These are phyloP conservation scores for Ophiostoma novo-ulmi DNA, from an alignment of 2,329 filamentous ascomycete species.

Conservation along the genomic window DNA sequence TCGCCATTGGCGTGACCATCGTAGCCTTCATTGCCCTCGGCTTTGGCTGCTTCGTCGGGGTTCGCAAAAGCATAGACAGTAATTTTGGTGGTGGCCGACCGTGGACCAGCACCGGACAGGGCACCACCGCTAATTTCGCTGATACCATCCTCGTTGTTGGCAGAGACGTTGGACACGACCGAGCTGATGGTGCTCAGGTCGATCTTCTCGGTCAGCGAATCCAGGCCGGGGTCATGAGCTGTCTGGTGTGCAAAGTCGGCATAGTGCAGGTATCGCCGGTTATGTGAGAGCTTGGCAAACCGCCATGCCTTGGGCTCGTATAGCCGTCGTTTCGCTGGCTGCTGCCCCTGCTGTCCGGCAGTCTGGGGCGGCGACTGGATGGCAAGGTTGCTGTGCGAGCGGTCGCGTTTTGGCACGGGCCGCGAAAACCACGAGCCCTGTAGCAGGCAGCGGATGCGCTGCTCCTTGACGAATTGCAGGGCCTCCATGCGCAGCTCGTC, in stretches of 20 bases:
- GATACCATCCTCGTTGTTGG: conserved; percentile 49
- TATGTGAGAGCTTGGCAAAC: conserved; percentile 84
- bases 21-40: conserved; percentile 25
- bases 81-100: conserved; percentile 70
- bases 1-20: conserved; percentile 30
- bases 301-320: conserved; percentile 61
- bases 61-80: conserved; percentile 73
- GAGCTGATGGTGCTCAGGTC: conserved; percentile 85
- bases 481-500: conserved; percentile 89
- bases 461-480: conserved; percentile 93
- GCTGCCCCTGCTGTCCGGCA: conserved; percentile 33
- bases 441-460: conserved; percentile 83
- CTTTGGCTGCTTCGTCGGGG: conserved; percentile 35
- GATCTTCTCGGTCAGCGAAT: conserved; percentile 71
- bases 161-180: conserved; percentile 87
- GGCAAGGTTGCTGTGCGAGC: not conserved
- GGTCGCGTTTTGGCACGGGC: conserved; percentile 40
- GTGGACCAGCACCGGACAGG: conserved; percentile 20
- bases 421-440: conserved; percentile 81
- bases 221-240: conserved; percentile 62
- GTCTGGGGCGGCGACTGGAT: conserved; percentile 34
- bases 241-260: conserved; percentile 70
- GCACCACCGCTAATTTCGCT: conserved; percentile 39
- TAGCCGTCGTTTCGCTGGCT: conserved; percentile 34
- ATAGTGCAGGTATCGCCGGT: conserved; percentile 84